Evolutionary conservation across 805 yeast species (phyloP), one percentile per base, ranked within the genome.

Genomic region (Metschnikowia vanudenii): DNA sequence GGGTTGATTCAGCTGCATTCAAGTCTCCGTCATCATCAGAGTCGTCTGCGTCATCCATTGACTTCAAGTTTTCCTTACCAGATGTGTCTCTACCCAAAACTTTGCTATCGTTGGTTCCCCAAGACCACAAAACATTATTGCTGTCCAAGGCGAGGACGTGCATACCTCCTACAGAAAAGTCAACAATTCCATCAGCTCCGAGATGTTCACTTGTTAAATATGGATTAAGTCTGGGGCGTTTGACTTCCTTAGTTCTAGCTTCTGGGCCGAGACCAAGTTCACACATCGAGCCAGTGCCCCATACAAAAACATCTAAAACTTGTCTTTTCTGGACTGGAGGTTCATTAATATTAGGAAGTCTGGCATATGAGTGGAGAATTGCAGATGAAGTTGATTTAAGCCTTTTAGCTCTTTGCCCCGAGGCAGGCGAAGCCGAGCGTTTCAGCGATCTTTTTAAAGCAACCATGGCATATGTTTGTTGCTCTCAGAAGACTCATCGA

Each of bases 211-310:
- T 67, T 2, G 80, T 73, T 51, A 94, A 73, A 49, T 73, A 81
- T 2, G 96, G 90, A 58, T 91, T 94, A 62, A 92, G 73, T 55
- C 99, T 79, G 14, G 99, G 99, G 62, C 99, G 81, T 61, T 94
- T 94, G 17, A 94, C 97, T 64, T 91, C 97, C 50, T 90, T 89
- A 31, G 89, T 92, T 54, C 78, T 85, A 2, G 96, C 88, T n/a
- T 74, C 79, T 9, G 98, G 98, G 1, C 99, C 99, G n/a, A 94
- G 73, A 1, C 99, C 99, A 24, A 94, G 75, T 64, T 94, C 99
- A 72, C 97, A 90, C 94, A 94, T 92, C 0, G 96, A 84, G 1
- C 99, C 99, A 1, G 95, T 80, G 34, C 99, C 99, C 86, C 96
- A 94, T 31, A 88, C 95, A 62, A 87, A 92, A 2, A 94, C 74